A percentile compares a stretch with the other conserved stretches of the same genome.
These are phyloP conservation scores for Xylaria sp. DNA, from an alignment of 2,329 filamentous ascomycete genomes.

Conservation along the genomic window DNA sequence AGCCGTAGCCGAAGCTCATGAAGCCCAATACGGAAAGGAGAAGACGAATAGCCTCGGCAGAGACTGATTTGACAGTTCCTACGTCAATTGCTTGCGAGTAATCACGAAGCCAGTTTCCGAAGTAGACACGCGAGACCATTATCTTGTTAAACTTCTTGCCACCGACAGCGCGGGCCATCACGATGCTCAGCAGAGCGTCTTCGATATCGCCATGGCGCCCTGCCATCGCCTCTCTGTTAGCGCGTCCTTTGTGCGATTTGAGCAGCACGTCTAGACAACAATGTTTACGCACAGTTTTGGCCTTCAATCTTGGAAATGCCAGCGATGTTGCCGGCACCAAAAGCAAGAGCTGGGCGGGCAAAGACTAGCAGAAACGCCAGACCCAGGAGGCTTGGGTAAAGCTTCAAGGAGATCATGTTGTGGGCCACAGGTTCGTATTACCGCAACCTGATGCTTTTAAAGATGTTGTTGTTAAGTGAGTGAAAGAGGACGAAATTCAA, in stretches of 20 bases:
- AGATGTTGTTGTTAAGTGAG: neutral
- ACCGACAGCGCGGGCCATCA: constrained; percentile 58
- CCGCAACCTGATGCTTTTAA: constrained; percentile 1
- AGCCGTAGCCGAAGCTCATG: constrained; percentile 84
- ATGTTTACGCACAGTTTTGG: constrained; percentile 69
- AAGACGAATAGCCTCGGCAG: constrained; percentile 87
- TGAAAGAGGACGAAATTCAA: neutral
- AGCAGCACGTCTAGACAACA: too few relatives aligned
- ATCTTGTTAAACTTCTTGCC: constrained; percentile 87
- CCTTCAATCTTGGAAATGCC: constrained; percentile 81
- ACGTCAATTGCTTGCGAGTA: constrained; percentile 96
- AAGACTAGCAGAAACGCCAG: constrained; percentile 69
- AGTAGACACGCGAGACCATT: constrained; percentile 88
- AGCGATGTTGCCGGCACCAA: constrained; percentile 89
- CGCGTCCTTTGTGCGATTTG: neutral
- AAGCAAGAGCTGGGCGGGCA: constrained; percentile 72
- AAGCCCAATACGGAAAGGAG: constrained; percentile 89
- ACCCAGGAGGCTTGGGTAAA: constrained; percentile 58
- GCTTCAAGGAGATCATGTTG: constrained; percentile 56
- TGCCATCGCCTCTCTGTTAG: constrained; percentile 40
- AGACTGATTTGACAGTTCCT: constrained; percentile 88
- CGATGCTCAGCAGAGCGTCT: constrained; percentile 79
- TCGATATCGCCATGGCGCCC: constrained; percentile 92
- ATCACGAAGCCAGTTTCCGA: constrained; percentile 93
- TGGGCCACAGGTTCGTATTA: constrained; percentile 26